Percentiles rank a stretch among this genome's conserved stretches.
Evolutionary conservation across 495 filamentous ascomycete genomes (phyloP).

Genomic region (Pseudomonodictys pantanalensis): DNA sequence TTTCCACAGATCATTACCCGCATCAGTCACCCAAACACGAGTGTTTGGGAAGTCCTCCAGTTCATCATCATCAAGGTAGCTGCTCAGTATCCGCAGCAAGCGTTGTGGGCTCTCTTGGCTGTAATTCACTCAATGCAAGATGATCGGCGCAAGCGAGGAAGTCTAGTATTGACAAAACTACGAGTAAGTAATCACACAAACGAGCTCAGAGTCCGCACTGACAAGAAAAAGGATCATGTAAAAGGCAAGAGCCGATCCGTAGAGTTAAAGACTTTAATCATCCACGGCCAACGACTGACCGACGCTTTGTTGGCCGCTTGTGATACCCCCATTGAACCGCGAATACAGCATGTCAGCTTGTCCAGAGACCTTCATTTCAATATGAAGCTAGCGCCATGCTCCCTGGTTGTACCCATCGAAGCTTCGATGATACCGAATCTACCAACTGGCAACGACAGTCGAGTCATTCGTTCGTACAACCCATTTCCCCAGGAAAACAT

Average conservation of each 20-base stretch:
- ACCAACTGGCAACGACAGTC: slow-evolving; percentile 67
- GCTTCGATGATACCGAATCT: slow-evolving; percentile 76
- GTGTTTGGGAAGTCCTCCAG: slow-evolving; percentile 71
- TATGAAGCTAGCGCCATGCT: slow-evolving; percentile 74
- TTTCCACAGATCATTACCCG: slow-evolving; percentile 88
- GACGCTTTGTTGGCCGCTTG: slow-evolving; percentile 80
- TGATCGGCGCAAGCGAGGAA: slow-evolving; percentile 55
- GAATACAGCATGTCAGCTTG: slow-evolving; percentile 67
- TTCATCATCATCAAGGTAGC: slow-evolving; percentile 81
- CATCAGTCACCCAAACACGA: slow-evolving; percentile 77
- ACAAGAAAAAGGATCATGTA: slow-evolving; percentile 8
- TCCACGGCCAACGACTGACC: slow-evolving; percentile 74
- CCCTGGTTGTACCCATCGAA: slow-evolving; percentile 84
- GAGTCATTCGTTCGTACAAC: slow-evolving; percentile 69
- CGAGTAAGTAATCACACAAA: slow-evolving; percentile 39
- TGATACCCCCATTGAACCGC: slow-evolving; percentile 67
- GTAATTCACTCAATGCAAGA: slow-evolving; percentile 59
- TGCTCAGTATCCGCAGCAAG: slow-evolving; percentile 75
- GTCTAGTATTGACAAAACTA: slow-evolving; percentile 42
- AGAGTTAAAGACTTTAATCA: slow-evolving; percentile 69
- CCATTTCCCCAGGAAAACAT: slow-evolving; percentile 70
- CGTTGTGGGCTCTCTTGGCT: slow-evolving; percentile 88
- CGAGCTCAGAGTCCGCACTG: background rate
- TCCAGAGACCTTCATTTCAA: slow-evolving; percentile 77
- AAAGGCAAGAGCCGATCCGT: slow-evolving; percentile 7